Base-by-base conservation (phyloP, 345 rosid genomes). In the Reutealis trisperma region DNA sequence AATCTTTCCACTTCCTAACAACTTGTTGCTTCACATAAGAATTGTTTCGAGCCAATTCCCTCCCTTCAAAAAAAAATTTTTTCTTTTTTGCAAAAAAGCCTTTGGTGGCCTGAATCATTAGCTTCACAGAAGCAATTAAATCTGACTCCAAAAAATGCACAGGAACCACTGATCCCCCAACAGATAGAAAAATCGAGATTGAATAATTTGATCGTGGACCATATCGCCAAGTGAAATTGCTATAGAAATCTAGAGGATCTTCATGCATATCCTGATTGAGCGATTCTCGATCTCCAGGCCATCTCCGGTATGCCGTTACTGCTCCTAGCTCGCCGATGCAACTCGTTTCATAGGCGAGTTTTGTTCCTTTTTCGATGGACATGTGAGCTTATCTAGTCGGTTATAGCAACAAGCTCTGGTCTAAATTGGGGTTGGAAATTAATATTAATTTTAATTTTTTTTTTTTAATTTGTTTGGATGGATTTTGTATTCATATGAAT, bases 21-120 rank as follows among this genome's bases (percentile, higher is more conserved):
- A 94, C 80, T 83, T 92, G 84, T 83, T 87, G 87, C 90, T 93
- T 93, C 83, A 92, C 90, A 79, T 88, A 90, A 24, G 90, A 89
- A 79, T 86, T 84, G 82, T 71, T 85, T 63, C 86, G 84, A 70
- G 96, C 84, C 71, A 89, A 67, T 71, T 92, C 96, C 77, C 88
- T 82, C 32, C 96, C 92, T 57, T 84, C 87, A 71, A 62, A 84
- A n/a, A 91, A 85, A 79, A 94, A 84, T 74, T 81, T 94, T 84
- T 85, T 96, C 81, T 84, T 90, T 84, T 88, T 92, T 66, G 79
- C 89, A 72, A 87, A 85, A 83, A 89, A 81, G 0, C 96, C 96
- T 79, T 85, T 86, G 71, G 78, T 83, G 75, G 82, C 81, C 85
- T 90, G 96, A 82, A 94, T 91, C 83, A 92, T 88, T 77, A 91